Conservation (phyloP, 2,329 filamentous ascomycete species). For the Ophiostoma sp. region DNA sequence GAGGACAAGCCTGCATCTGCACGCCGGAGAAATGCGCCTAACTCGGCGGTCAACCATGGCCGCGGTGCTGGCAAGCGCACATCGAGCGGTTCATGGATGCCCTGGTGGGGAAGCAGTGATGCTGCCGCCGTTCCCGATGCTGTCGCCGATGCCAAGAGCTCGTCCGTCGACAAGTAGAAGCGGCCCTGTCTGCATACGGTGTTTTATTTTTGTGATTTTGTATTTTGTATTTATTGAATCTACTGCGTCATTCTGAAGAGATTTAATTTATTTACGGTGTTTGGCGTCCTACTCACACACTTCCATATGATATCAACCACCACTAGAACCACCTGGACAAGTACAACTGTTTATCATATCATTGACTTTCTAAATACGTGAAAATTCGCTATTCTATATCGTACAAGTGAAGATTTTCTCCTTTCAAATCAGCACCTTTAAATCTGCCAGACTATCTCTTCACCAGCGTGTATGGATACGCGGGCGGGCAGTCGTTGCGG, state of each 20-base stretch:
- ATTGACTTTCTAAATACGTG: not conserved
- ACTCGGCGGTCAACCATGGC: not conserved
- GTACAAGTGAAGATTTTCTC: not conserved
- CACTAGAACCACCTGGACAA: not conserved
- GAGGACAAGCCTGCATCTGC: constrained; percentile 36
- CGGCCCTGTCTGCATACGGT: not conserved
- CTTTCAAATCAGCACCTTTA: not conserved
- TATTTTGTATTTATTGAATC: not conserved
- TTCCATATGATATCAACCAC: not conserved
- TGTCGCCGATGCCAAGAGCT: constrained; percentile 33
- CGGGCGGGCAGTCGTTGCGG: constrained; percentile 72
- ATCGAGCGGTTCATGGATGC: constrained; percentile 43
- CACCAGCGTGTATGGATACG: constrained; percentile 49
- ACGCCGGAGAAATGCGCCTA: constrained; percentile 29
- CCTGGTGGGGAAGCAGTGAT: constrained; percentile 43
- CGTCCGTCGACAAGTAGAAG: constrained; percentile 37
- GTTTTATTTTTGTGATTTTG: not conserved
- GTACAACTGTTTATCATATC: not conserved
- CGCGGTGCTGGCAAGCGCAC: constrained; percentile 20
- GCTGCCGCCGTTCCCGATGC: constrained; percentile 32
- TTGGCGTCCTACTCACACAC: not conserved
- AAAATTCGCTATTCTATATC: not conserved
- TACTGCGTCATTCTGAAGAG: too few relatives aligned
- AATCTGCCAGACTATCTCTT: not conserved
- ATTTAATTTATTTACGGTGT: too few relatives aligned